Evolutionary conservation across 805 yeast genomes (phyloP), one percentile per base, ranked within the genome.

Genomic region (Metschnikowia lunata): DNA sequence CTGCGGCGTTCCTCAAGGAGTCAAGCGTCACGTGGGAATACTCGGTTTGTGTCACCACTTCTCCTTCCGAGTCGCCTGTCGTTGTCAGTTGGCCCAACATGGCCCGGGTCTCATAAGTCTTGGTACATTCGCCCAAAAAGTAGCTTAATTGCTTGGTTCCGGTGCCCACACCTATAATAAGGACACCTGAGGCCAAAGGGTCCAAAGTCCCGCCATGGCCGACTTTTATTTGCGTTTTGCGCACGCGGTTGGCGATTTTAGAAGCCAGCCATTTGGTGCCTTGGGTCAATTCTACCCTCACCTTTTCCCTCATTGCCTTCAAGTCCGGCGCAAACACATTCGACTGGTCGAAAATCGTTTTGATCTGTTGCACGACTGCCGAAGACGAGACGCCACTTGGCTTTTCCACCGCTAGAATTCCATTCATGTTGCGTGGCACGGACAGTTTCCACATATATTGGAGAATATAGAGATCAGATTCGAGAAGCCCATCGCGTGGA

Each of bases 141-240:
- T 77, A 71, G 44, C 80, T 83, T 35, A 93, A 69, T 59, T 77
- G 71, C 61, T 91, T 95, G 2, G 99, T 93, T 3, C 99, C 99
- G 1, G 72, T 50, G 6, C 97, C 97, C n/a, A 93, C 79, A 6
- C 99, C 99, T 43, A 93, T 74, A 1, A 95, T 91, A 34, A 87
- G 63, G 1, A 91, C 90, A 9, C 99, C 99, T n/a, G 89, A 82
- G 0, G 99, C 99, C 35, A 87, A 66, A 0, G 98, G 97, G 58
- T 93, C 99, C 32, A 93, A 70, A 0, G 99, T 93, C 8, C 99
- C 99, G 14, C 99, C 99, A 63, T 93, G 99, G 1, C 99, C 99
- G 72, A 91, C 84, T 58, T 93, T 93, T 30, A 90, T 81, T 55
- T 82, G 82, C 4, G 77, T 68, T 29, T 72, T 71, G 23, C 74